Evolutionary conservation across 129 eudicot genomes (phyloP).

Genomic region (Flaveria bidentis): DNA sequence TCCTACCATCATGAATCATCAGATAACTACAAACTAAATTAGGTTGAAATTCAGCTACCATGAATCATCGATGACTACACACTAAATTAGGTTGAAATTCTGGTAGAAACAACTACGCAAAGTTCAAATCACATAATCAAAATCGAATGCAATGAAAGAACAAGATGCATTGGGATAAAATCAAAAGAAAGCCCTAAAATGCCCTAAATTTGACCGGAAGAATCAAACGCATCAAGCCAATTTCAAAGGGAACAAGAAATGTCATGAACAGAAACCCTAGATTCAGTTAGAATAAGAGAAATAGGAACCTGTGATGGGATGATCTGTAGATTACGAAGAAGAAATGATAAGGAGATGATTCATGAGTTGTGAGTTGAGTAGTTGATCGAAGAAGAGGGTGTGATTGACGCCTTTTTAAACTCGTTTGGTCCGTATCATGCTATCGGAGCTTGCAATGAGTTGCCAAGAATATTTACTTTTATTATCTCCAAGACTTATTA

Average conservation of each 20-base stretch:
- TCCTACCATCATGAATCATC: no score
- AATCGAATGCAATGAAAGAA: background rate
- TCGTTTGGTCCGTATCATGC: background rate
- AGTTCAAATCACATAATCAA: background rate
- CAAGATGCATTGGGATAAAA: conserved; percentile 7
- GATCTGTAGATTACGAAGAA: background rate
- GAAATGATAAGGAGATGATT: background rate
- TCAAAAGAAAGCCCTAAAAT: background rate
- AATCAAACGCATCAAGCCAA: background rate
- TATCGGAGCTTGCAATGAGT: background rate
- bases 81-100: background rate
- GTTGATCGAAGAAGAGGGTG: conserved; percentile 26
- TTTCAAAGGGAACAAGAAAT: conserved; percentile 12
- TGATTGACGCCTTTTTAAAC: conserved; percentile 32
- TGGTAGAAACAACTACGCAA: background rate
- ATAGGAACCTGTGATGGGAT: conserved; percentile 28
- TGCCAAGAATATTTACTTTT: background rate
- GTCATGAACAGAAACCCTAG: conserved; percentile 31
- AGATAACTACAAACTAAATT: no score
- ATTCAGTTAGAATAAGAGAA: conserved; percentile 8
- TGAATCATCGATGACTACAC: background rate
- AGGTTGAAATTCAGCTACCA: background rate
- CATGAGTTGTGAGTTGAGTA: conserved; percentile 20
- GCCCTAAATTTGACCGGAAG: conserved; percentile 6
- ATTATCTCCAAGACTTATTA: no score